phyloP scores from a whole-genome alignment of 257 asterid species.

The Fraxinus excelsior region DNA sequence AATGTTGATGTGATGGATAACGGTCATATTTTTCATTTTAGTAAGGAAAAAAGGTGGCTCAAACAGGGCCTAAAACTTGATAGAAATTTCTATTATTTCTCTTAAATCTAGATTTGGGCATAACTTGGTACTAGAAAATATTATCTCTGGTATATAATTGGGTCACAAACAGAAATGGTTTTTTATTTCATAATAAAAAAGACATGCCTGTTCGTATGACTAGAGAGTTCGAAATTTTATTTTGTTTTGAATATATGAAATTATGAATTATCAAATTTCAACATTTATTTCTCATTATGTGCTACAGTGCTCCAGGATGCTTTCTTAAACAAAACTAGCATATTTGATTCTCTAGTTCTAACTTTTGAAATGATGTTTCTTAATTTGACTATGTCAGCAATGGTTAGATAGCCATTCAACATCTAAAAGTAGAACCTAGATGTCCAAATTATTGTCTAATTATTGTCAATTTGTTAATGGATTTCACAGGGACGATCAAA shows the following conservation, averaged over 20 bases:
- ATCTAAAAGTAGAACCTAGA: slow-evolving; percentile 25
- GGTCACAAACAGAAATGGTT: too few species aligned
- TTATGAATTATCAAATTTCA: slow-evolving; percentile 19
- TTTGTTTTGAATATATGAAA: slow-evolving; percentile 8
- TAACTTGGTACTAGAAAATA: not conserved
- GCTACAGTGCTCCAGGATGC: slow-evolving; percentile 1
- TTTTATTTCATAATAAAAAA: too few species aligned
- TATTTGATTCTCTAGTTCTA: not conserved
- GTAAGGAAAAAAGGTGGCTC: too few species aligned
- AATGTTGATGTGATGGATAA: too few species aligned
- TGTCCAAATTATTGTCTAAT: slow-evolving; percentile 25
- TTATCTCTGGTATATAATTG: not conserved
- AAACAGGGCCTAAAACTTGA: too few species aligned
- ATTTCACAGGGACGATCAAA: slow-evolving; percentile 61
- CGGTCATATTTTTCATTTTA: too few species aligned
- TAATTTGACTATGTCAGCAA: slow-evolving; percentile 1
- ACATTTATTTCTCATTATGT: slow-evolving; percentile 1
- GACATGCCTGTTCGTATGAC: not conserved
- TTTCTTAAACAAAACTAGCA: not conserved
- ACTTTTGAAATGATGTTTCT: slow-evolving; percentile 2
- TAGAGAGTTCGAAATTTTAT: not conserved
- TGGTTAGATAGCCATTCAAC: slow-evolving; percentile 14
- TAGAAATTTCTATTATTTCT: slow-evolving; percentile 3
- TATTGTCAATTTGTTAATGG: slow-evolving; percentile 5
- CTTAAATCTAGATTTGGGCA: not conserved